Base-by-base conservation (phyloP, 2,329 filamentous ascomycete species). In the Cordyceps cateniannulata region DNA sequence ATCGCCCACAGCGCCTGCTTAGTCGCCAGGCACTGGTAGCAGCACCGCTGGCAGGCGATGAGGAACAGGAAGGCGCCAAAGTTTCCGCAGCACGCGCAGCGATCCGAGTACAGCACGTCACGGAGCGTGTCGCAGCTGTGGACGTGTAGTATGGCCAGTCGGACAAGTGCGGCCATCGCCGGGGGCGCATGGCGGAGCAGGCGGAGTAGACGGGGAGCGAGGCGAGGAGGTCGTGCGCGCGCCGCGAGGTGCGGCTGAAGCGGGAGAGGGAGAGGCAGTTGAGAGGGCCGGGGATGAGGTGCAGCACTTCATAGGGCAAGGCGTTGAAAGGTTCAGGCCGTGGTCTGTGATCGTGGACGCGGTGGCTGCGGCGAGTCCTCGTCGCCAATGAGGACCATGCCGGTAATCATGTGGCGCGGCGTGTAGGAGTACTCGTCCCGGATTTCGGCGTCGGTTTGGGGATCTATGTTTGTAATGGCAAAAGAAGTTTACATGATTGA, bases 151-250 rank as follows among this genome's bases (percentile, higher is more conserved):
- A 71, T 59, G 7, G 32, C 56, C 47, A 69, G 69, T 51, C 64
- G 60, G 18, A 63, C 63, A 44, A 72, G 61, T n/a, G 66, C 68
- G 3, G 49, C 56, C 54, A 73, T 48, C n/a, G 66, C 57, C 32
- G 62, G 59, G n/a, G 68, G 71, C 5, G 69, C 71, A 58, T 72
- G 81, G 65, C 78, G 76, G 40, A 76, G 74, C 40, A 73, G 67
- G 38, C 73, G 72, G 73, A 78, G 32, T 74, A 71, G n/a, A 75
- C 66, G 2, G 72, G 67, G 7, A 74, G 68, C 14, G 63, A 59
- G 35, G 70, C 66, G 16, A 73, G 63, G 1, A 69, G 51, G 24
- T 60, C 61, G 35, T 68, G 70, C 9, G 66, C 69, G 48, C 65
- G 56, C 22, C 65, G 22, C 20, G 66, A 70, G n/a, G 64, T 63